These are phyloP conservation scores for Ophiostoma himal-ulmi DNA, from an alignment of 2,329 filamentous ascomycete genomes.

Conservation along the genomic window DNA sequence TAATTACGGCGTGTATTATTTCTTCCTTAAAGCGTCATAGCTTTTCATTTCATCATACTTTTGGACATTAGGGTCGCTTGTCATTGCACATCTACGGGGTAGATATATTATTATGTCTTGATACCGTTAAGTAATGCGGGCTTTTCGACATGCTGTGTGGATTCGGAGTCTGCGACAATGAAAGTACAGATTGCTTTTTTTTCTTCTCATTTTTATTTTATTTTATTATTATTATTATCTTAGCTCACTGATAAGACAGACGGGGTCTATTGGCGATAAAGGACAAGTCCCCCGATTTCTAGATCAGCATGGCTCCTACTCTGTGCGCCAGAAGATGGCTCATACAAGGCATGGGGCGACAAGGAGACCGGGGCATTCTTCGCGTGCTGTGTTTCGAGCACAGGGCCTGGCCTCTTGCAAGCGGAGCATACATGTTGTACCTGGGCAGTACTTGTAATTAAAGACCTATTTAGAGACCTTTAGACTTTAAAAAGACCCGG, in stretches of 20 bases:
- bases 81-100: neutral
- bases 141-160: neutral
- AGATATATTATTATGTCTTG: neutral
- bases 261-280: neutral
- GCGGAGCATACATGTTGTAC: neutral
- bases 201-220: too few relatives aligned
- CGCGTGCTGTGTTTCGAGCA: neutral
- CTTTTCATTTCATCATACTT: neutral
- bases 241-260: too few relatives aligned
- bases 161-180: neutral
- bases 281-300: too few relatives aligned
- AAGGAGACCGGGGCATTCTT: neutral
- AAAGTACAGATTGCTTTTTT: too few relatives aligned
- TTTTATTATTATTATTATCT: too few relatives aligned
- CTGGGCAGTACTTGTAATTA: too few relatives aligned
- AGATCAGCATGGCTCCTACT: too few relatives aligned
- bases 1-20: neutral
- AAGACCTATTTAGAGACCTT: neutral
- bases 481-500: neutral
- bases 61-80: neutral
- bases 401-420: neutral
- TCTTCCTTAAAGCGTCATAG: neutral
- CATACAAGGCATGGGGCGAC: neutral
- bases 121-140: neutral
- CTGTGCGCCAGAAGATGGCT: neutral